Evolutionary conservation across 768 basidiomycete genomes (phyloP).

Genomic region (Exsudoporus frostii): DNA sequence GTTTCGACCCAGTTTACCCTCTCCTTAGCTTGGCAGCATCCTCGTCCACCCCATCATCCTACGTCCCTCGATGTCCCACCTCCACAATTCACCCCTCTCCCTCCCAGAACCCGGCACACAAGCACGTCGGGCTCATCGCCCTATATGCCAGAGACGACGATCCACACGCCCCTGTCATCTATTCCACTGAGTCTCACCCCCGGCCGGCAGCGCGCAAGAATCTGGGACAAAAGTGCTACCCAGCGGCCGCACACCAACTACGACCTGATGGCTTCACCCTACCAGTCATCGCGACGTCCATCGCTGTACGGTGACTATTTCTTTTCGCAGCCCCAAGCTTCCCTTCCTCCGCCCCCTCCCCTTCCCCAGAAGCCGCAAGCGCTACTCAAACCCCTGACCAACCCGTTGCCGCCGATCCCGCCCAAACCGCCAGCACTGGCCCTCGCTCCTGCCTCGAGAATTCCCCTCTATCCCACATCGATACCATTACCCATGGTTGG

Average conservation of each 20-base stretch:
- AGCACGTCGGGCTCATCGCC: slow-evolving; percentile 16
- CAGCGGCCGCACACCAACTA: slow-evolving; percentile 15
- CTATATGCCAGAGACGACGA: neutral
- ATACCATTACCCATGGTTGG: slow-evolving; percentile 22
- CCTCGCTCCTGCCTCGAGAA: slow-evolving; percentile 17
- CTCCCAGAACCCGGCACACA: slow-evolving; percentile 20
- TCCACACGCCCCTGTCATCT: slow-evolving; percentile 2
- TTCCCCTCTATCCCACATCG: slow-evolving; percentile 33
- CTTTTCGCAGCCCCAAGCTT: slow-evolving; percentile 4
- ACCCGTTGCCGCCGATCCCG: slow-evolving; percentile 38
- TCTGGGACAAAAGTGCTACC: slow-evolving; percentile 16
- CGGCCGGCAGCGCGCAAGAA: slow-evolving; percentile 18
- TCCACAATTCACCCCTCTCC: slow-evolving; percentile 2
- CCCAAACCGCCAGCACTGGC: slow-evolving; percentile 34
- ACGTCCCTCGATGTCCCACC: slow-evolving; percentile 17
- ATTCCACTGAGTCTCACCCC: slow-evolving; percentile 27
- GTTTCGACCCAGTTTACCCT: slow-evolving; percentile 1
- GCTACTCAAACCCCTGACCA: slow-evolving; percentile 30
- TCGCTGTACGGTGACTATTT: slow-evolving; percentile 32
- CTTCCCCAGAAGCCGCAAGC: slow-evolving; percentile 30
- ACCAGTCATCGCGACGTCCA: slow-evolving; percentile 8
- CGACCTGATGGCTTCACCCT: slow-evolving; percentile 3
- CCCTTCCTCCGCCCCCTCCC: slow-evolving; percentile 30
- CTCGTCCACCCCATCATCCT: slow-evolving; percentile 20
- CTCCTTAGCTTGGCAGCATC: slow-evolving; percentile 18